These are phyloP conservation scores for Mortierella sp. DNA, from an alignment of 371 early-diverging fungal genomes.

Conservation along the genomic window DNA sequence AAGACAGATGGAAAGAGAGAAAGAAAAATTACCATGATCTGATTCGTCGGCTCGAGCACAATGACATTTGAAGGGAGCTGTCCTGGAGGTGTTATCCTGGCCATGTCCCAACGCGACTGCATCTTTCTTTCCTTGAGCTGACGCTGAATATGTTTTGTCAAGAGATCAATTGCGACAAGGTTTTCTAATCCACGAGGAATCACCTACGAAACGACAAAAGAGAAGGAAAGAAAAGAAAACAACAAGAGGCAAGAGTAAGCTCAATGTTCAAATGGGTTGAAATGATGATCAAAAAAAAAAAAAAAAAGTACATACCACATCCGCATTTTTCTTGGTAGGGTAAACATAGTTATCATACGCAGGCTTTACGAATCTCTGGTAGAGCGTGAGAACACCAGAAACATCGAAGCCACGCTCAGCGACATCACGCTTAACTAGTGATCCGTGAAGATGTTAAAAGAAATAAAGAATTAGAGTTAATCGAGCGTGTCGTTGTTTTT, in stretches of 20 bases:
- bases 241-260: no score
- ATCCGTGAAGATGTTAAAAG: neutral
- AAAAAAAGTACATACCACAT: constrained; percentile 65
- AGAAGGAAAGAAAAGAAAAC: neutral
- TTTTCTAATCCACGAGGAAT: constrained; percentile 93
- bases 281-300: neutral
- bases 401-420: constrained; percentile 89
- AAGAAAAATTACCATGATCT: constrained; percentile 61
- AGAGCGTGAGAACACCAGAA: constrained; percentile 82
- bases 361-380: constrained; percentile 91
- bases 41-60: constrained; percentile 71
- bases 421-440: constrained; percentile 86
- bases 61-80: constrained; percentile 64
- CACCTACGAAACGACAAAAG: constrained; percentile 58
- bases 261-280: no score
- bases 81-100: constrained; percentile 55
- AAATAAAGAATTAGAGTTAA: constrained; percentile 3
- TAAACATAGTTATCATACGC: constrained; percentile 88
- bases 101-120: constrained; percentile 72
- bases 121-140: constrained; percentile 81
- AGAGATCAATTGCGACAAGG: constrained; percentile 89
- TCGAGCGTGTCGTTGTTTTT: no score
- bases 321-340: constrained; percentile 91
- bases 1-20: neutral
- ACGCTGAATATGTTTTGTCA: constrained; percentile 86